These are phyloP conservation scores for Pyrus communis DNA, from an alignment of 306 rosid genomes.

Conservation along the genomic window DNA sequence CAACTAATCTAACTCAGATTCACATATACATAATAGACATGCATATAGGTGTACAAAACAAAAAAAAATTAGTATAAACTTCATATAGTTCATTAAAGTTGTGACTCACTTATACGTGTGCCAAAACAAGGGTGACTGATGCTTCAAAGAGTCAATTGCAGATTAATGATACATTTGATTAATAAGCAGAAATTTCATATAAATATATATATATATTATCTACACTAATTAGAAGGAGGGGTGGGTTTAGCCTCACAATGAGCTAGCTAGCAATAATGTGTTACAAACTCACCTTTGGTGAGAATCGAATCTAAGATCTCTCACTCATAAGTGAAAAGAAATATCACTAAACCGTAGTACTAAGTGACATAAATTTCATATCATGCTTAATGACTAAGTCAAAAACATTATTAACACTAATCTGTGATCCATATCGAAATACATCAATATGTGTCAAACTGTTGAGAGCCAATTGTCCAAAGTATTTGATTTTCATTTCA, in stretches of 20 bases:
- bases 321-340: no score
- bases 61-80: not conserved
- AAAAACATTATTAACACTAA: not conserved
- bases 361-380: not conserved
- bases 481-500: not conserved
- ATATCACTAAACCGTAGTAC: no score
- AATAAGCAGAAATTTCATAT: not conserved
- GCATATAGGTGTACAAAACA: not conserved
- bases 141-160: not conserved
- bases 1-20: no score
- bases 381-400: not conserved
- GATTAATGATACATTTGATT: not conserved
- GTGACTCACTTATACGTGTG: not conserved
- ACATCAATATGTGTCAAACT: not conserved
- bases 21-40: not conserved
- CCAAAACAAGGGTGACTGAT: not conserved
- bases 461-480: not conserved
- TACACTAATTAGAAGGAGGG: no score
- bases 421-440: no score
- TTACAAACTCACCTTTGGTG: no score
- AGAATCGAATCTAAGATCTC: no score
- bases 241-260: no score
- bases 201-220: no score
- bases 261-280: no score
- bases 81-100: not conserved